Percentiles rank a stretch among this genome's conserved stretches.
phyloP scores from a whole-genome alignment of 768 basidiomycete genomes.

The Fomitopsis pulvina region DNA sequence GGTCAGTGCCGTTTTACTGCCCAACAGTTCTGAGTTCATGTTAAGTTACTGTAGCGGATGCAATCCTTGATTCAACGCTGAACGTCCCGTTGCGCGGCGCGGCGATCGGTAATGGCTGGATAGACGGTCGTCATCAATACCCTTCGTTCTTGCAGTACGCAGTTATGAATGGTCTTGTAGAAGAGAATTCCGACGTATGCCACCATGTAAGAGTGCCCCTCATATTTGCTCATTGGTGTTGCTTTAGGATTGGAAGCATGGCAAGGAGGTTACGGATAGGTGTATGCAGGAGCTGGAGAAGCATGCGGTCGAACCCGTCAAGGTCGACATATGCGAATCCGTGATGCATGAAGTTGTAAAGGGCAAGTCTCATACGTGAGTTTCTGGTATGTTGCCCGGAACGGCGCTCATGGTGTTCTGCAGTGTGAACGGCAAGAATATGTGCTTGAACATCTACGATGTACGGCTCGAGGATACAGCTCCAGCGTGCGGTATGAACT shows the following conservation, averaged over 20 bases:
- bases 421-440: constrained; percentile 61
- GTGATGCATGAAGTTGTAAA: constrained; percentile 43
- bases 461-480: constrained; percentile 78
- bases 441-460: constrained; percentile 95
- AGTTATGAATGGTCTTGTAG: constrained; percentile 71
- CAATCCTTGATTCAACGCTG: constrained; percentile 57
- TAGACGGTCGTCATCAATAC: constrained; percentile 85
- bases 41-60: constrained; percentile 50
- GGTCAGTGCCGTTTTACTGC: constrained; percentile 37
- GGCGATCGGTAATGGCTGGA: constrained; percentile 99
- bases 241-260: constrained; percentile 51
- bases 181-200: constrained; percentile 60
- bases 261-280: constrained; percentile 47
- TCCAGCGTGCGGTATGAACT: constrained; percentile 96
- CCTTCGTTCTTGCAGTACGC: constrained; percentile 85
- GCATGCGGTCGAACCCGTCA: constrained; percentile 45
- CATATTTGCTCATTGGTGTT: not conserved
- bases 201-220: not conserved
- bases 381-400: not conserved
- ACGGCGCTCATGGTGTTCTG: not conserved
- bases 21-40: constrained; percentile 2
- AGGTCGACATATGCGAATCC: constrained; percentile 48
- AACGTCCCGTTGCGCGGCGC: constrained; percentile 63
- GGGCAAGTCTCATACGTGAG: constrained; percentile 32
- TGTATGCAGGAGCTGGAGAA: constrained; percentile 48